phyloP scores from a whole-genome alignment of 257 asterid species.

The Solanum acaule region DNA sequence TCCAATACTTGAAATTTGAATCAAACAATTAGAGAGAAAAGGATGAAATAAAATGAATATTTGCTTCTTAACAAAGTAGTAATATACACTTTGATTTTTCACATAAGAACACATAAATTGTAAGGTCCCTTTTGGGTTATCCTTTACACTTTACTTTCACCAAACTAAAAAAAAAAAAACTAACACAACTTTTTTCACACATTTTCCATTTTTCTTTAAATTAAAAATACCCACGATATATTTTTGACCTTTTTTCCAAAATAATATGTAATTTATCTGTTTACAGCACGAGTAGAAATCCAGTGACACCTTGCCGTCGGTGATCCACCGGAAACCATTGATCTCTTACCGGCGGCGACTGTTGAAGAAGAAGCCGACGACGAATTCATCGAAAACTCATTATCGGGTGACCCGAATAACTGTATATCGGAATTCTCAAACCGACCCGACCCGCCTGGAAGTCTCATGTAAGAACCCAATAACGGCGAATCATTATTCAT shows the following conservation, averaged over 20 bases:
- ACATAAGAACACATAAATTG: not conserved
- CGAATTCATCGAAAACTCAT: constrained; percentile 27
- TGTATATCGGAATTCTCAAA: constrained; percentile 30
- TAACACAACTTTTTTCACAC: not conserved
- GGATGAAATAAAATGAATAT: not conserved
- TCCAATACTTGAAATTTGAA: too few species aligned
- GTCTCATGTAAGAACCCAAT: constrained; percentile 43
- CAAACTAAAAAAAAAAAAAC: not conserved
- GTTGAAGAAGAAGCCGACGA: constrained; percentile 13
- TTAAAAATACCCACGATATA: not conserved
- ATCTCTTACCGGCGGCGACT: constrained; percentile 9
- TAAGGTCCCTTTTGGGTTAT: not conserved
- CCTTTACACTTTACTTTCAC: not conserved
- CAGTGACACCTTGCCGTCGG: constrained; percentile 24
- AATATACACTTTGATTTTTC: not conserved
- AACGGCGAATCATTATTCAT: constrained; percentile 26
- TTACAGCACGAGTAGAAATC: constrained; percentile 25
- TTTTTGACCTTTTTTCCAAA: not conserved
- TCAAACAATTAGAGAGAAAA: too few species aligned
- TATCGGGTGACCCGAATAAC: constrained; percentile 31
- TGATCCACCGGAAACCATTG: constrained; percentile 6
- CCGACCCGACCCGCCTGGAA: constrained; percentile 74
- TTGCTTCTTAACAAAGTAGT: not conserved
- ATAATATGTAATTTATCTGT: constrained; percentile 11
- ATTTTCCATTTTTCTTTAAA: not conserved